Conservation (phyloP, 2,329 filamentous ascomycete species). For the Cladophialophora carrionii region DNA sequence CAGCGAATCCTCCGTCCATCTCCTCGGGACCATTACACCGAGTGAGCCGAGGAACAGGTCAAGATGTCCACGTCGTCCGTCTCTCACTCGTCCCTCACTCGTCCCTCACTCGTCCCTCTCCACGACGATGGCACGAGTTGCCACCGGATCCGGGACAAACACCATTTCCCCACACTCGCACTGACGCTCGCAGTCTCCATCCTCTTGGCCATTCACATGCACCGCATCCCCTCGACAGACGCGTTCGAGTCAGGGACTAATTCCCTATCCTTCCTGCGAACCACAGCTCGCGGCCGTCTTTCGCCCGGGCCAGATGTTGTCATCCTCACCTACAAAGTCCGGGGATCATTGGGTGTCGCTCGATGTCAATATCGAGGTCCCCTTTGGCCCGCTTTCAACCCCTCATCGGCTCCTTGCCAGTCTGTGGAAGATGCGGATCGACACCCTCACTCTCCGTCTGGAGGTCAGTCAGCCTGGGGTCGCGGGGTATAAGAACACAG, state of each 20-base stretch:
- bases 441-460: constrained; percentile 6
- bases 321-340: neutral
- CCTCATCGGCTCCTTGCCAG: constrained; percentile 17
- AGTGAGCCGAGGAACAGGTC: neutral
- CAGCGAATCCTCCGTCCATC: too few species aligned
- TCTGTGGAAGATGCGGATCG: constrained; percentile 1
- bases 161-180: constrained; percentile 3
- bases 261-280: neutral
- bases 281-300: constrained; percentile 7
- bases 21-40: neutral
- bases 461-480: constrained; percentile 5
- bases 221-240: neutral
- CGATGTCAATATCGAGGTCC: neutral
- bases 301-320: neutral
- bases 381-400: constrained; percentile 30
- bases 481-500: constrained; percentile 22
- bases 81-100: neutral
- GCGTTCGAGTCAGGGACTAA: neutral
- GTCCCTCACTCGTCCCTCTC: neutral
- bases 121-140: neutral
- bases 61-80: too few species aligned
- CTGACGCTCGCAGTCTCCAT: neutral
- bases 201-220: neutral
- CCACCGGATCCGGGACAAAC: neutral
- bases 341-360: neutral